Base-by-base conservation (phyloP, 176 grass and related monocot genomes). In the Rhipidocladum racemiflorum region DNA sequence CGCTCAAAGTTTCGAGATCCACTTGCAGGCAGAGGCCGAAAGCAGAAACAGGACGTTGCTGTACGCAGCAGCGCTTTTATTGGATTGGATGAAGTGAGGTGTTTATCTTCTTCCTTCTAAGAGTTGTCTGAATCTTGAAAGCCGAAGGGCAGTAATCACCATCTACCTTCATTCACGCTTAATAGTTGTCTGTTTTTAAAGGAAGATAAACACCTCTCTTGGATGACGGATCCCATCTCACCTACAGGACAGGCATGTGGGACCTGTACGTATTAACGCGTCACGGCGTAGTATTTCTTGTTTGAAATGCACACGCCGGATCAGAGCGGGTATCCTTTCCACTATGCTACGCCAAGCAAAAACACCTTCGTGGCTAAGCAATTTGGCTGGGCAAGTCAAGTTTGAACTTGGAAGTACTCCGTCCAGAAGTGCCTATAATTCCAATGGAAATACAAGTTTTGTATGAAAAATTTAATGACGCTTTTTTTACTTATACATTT, bases 361-460 rank as follows among this genome's bases (percentile, higher is more conserved):
- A 28, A 70, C 35, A 4, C 69, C 87, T 89, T 89, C 51, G 34
- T 70, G 81, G 38, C 76, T 74, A 88, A 89, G 87, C 61, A 84
- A 61, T 74, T 84, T 49, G 16, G 11, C 16, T 16, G 30, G 46
- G 4, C 50, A 67, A 57, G 6, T 69, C 51, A 20, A 53, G 14
- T 24, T 39, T 18, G 45, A 69, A 16, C 18, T 35, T 27, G 2
- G 8, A 63, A 48, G 7, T 23, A 18, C 24, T n/a, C n/a, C n/a
- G n/a, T n/a, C n/a, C n/a, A n/a, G n/a, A n/a, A n/a, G n/a, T n/a
- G n/a, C n/a, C n/a, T n/a, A n/a, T n/a, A n/a, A n/a, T n/a, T n/a
- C n/a, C n/a, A n/a, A n/a, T n/a, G n/a, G n/a, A n/a, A n/a, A n/a
- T n/a, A n/a, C n/a, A n/a, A n/a, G n/a, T n/a, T n/a, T n/a, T n/a